These are phyloP conservation scores for Raphanus sativus DNA, from an alignment of 345 rosid species.

Conservation along the genomic window DNA sequence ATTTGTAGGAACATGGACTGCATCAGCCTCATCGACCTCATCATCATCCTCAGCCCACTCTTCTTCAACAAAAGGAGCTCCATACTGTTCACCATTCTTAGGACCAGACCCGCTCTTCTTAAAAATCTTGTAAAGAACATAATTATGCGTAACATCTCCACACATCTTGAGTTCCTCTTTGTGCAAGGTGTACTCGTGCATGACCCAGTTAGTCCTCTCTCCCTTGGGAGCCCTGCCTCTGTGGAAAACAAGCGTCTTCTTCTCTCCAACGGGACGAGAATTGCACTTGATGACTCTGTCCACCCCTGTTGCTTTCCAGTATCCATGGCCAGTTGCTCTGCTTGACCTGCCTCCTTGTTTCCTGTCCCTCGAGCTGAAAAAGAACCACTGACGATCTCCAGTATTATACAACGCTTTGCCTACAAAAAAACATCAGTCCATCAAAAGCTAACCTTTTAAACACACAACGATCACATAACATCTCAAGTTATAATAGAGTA, in stretches of 20 bases:
- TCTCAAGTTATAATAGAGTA: not conserved
- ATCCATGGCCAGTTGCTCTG: slow-evolving; percentile 71
- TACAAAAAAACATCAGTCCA: slow-evolving; percentile 33
- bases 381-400: slow-evolving; percentile 94
- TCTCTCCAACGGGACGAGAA: slow-evolving; percentile 66
- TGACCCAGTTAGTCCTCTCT: slow-evolving; percentile 89
- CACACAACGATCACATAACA: not conserved
- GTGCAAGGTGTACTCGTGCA: slow-evolving; percentile 86
- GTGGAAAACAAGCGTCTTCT: slow-evolving; percentile 85
- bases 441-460: not conserved
- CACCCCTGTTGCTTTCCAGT: slow-evolving; percentile 94
- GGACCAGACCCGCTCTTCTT: slow-evolving; percentile 98
- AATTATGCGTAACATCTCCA: slow-evolving; percentile 62
- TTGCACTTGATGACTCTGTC: slow-evolving; percentile 57
- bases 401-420: slow-evolving; percentile 65
- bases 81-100: slow-evolving; percentile 93
- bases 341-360: slow-evolving; percentile 86
- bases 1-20: slow-evolving; percentile 30
- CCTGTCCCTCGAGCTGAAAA: slow-evolving; percentile 79
- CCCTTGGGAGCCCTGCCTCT: slow-evolving; percentile 84
- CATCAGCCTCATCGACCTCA: slow-evolving; percentile 10
- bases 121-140: slow-evolving; percentile 73
- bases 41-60: slow-evolving; percentile 72
- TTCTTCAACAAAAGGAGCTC: slow-evolving; percentile 90
- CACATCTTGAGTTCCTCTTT: slow-evolving; percentile 76